Base-by-base conservation (phyloP, 805 yeast species). In the Tetrapisispora arboricola region DNA sequence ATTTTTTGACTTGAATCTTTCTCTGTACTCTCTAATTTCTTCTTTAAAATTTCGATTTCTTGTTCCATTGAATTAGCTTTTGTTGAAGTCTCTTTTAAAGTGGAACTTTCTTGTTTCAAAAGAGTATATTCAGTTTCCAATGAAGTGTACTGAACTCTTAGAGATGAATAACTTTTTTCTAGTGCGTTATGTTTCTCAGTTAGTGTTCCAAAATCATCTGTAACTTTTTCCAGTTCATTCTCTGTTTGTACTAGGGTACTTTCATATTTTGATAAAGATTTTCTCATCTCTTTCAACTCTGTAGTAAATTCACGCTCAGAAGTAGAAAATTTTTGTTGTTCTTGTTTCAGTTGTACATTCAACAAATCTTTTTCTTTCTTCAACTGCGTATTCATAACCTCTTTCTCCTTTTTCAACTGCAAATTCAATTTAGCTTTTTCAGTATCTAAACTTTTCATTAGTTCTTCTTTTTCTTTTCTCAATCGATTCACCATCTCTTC, bases 291-390 rank as follows among this genome's bases (percentile, higher is more conserved):
- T 46, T 83, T 83, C 38, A 88, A 75, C 0, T 78, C 67, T 31
- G 77, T 84, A 49, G 74, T 77, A 39, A 78, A 69, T 48, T 73
- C 75, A 21, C 85, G 68, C 51, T 90, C 96, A 45, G 75, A 78
- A 44, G 71, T 70, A 0, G 92, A 76, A 29, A 86, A 61, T 19
- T 72, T 15, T n/a, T 32, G 19, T 21, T 28, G 8, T 15, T 21
- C 36, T n/a, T 20, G 21, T 11, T 19, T 32, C 26, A 32, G 10
- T 20, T 32, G 35, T 3, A 10, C 11, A 6, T 19, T 32, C 16
- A 32, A 32, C 11, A 72, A 6, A 3, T 32, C 35, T 20, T 94
- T 95, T 59, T 87, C 35, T n/a, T 17, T 15, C 7, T 24, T 30
- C 17, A 38, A 29, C 31, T 31, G 24, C 4, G 11, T 30, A 13